Evolutionary conservation across 2,329 filamentous ascomycete species (phyloP), one percentile per base, ranked within the genome.

Genomic region (Ophiostoma piceae): DNA sequence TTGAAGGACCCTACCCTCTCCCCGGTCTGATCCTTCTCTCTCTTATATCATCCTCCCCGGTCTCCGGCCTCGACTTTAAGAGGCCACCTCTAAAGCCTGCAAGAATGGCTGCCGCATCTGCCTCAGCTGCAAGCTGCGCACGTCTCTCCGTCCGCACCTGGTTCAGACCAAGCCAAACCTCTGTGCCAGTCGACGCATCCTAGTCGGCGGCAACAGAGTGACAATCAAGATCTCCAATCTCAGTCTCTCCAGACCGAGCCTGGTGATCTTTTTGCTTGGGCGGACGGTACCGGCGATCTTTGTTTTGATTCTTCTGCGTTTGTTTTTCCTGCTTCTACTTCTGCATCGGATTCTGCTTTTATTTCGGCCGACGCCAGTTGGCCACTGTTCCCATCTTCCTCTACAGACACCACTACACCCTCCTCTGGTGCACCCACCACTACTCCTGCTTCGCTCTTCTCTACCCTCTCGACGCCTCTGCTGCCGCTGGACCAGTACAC

Each of bases 21-120:
- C n/a, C 37, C 19, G 26, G 35, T 62, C 22, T 68, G 22, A 51
- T 60, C 57, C 22, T 57, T 35, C 26, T 35, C 35, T 35, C 35
- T 29, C 35, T 12, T 39, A n/a, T 32, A 35, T 35, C 1, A 60
- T 22, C 16, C 51, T 57, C 51, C 29, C 3, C 9, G 68, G 68
- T 29, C 19, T 69, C 29, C 68, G 71, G 70, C 69, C 51, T 71
- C 68, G 71, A 67, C 69, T 22, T 51, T 29, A 62, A 41, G 73
- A 72, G 73, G 73, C 70, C 73, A 67, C 29, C 67, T 22, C 37
- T 22, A 43, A 41, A 74, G 67, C 68, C 73, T 74, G 73, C 72
- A 72, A 74, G 70, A 71, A 74, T 74, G 73, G 73, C n/a, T n/a
- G 43, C 69, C 43, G 65, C 64, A 57, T 51, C 65, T 47, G 22